These are phyloP conservation scores for Hypocreales sp. DNA, from an alignment of 2,329 filamentous ascomycete genomes.

Conservation along the genomic window DNA sequence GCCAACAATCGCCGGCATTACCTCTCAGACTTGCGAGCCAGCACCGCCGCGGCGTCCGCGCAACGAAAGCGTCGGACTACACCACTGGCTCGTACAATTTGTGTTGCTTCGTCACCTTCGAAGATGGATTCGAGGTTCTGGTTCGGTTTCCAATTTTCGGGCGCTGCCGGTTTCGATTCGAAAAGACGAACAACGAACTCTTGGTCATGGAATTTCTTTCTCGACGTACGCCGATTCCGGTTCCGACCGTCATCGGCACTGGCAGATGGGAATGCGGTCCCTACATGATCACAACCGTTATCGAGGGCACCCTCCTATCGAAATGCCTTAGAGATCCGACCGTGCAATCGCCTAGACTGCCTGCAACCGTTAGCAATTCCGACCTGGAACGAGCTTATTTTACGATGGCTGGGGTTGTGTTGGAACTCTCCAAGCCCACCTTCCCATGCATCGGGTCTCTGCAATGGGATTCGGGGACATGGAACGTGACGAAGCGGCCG, in stretches of 20 bases:
- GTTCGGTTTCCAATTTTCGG: conserved; percentile 1
- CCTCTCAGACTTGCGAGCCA: not conserved
- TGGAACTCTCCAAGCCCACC: not conserved
- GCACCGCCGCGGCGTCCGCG: not conserved
- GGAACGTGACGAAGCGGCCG: conserved; percentile 1
- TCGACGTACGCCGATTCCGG: not conserved
- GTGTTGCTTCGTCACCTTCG: conserved; percentile 1
- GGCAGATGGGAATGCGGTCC: not conserved
- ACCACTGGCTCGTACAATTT: not conserved
- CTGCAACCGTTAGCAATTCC: not conserved
- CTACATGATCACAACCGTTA: not conserved
- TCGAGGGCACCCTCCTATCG: not conserved
- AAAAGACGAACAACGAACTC: conserved; percentile 2
- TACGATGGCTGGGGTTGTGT: not conserved
- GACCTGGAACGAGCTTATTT: not conserved
- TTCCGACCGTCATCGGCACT: not conserved
- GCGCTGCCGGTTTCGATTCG: not conserved
- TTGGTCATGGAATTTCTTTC: not conserved
- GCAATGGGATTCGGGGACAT: not conserved
- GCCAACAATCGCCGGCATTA: not conserved
- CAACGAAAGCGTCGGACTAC: not conserved
- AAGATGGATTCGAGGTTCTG: not conserved
- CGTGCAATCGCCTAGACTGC: not conserved
- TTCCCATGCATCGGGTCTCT: conserved; percentile 1
- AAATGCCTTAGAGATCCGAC: not conserved